Conservation (phyloP, 306 rosid species). For the Cucumis hystrix region DNA sequence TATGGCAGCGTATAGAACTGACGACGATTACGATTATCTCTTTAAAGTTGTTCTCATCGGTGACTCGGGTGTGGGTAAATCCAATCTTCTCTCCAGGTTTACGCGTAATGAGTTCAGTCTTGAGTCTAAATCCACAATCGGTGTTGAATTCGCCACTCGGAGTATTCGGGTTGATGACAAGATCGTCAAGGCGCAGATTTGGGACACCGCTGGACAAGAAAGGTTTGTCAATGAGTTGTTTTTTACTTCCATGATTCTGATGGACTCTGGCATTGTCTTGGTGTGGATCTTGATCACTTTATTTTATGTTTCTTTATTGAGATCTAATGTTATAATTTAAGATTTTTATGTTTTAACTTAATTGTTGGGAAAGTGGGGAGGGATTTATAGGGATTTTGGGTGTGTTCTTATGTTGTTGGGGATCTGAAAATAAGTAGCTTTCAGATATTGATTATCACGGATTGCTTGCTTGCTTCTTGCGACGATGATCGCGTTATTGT, state of each 20-base stretch:
- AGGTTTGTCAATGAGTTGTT: slow-evolving; percentile 9
- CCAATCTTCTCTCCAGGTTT: slow-evolving; percentile 44
- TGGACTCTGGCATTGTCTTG: background rate
- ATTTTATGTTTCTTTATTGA: background rate
- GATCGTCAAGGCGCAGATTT: slow-evolving; percentile 53
- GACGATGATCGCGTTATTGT: background rate
- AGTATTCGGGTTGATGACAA: slow-evolving; percentile 36
- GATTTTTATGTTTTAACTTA: background rate
- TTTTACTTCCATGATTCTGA: background rate
- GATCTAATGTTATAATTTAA: background rate
- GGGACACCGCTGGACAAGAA: slow-evolving; percentile 58
- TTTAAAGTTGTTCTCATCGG: slow-evolving; percentile 46
- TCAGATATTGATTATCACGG: background rate
- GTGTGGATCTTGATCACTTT: background rate
- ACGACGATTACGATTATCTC: slow-evolving; percentile 48
- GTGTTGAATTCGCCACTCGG: slow-evolving; percentile 44
- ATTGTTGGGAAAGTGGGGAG: background rate
- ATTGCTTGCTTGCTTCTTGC: background rate
- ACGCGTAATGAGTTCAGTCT: slow-evolving; percentile 43
- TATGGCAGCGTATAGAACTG: slow-evolving; percentile 28
- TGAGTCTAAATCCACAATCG: slow-evolving; percentile 46
- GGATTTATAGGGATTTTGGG: background rate
- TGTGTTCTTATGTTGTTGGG: background rate
- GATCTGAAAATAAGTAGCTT: background rate
- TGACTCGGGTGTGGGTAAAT: slow-evolving; percentile 47